Evolutionary conservation across 2,329 filamentous ascomycete genomes (phyloP).

Genomic region (Ceratocystis colombiana): DNA sequence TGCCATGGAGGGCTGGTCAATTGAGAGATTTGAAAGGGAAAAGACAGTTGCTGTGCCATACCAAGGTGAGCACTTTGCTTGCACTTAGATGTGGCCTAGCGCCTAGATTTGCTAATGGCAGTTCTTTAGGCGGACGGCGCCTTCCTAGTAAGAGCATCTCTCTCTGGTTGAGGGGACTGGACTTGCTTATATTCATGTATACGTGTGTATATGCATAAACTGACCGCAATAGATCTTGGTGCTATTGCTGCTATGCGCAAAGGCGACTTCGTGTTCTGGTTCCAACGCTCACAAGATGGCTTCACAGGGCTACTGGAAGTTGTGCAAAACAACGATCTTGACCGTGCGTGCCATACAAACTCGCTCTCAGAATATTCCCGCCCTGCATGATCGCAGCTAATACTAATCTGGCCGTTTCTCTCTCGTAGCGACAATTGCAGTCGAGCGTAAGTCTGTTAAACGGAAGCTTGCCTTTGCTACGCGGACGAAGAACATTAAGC

Average conservation of each 20-base stretch:
- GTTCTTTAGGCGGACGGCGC: constrained; percentile 10
- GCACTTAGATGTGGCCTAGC: not conserved
- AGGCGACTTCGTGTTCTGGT: constrained; percentile 24
- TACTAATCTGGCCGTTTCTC: not conserved
- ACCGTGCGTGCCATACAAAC: not conserved
- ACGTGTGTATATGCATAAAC: not conserved
- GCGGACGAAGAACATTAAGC: constrained; percentile 1
- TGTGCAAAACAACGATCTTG: not conserved
- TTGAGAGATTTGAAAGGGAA: constrained; percentile 18
- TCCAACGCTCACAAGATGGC: constrained; percentile 15
- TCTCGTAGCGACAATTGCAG: constrained; percentile 2
- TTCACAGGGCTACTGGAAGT: constrained; percentile 20
- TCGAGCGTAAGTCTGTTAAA: constrained; percentile 8
- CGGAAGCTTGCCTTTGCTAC: constrained; percentile 16
- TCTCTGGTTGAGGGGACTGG: not conserved
- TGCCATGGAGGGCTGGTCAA: constrained; percentile 14
- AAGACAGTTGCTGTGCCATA: constrained; percentile 3
- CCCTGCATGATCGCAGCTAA: not conserved
- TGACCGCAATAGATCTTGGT: constrained; percentile 18
- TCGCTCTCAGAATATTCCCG: not conserved
- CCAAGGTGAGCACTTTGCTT: constrained; percentile 6
- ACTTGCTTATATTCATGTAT: not conserved
- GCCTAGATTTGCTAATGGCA: not conserved
- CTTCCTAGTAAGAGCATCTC: constrained; percentile 12
- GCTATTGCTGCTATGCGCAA: constrained; percentile 21